Conservation (phyloP, 2,329 filamentous ascomycete genomes). For the Sporothrix curviconia region DNA sequence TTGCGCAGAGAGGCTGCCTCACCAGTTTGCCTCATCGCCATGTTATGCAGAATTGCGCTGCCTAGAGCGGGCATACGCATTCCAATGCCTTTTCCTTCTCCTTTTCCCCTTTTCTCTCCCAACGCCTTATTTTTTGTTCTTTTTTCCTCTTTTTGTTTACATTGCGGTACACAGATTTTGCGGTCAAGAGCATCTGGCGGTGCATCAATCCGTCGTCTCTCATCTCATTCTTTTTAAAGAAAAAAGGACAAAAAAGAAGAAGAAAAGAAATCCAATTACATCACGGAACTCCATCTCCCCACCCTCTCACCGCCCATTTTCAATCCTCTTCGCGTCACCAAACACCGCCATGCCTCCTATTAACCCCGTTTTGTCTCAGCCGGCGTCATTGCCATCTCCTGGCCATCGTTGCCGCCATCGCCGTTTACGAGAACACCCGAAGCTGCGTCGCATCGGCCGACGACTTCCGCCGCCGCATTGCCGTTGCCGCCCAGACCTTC, state of each 20-base stretch:
- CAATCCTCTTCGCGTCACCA: neutral
- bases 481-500: slow-evolving; percentile 52
- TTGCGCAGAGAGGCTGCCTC: slow-evolving; percentile 9
- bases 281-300: too few species aligned
- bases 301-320: neutral
- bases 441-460: slow-evolving; percentile 54
- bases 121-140: neutral
- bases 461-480: slow-evolving; percentile 55
- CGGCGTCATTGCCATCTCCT: slow-evolving; percentile 52
- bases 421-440: slow-evolving; percentile 60
- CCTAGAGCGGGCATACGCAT: slow-evolving; percentile 2
- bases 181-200: too few species aligned
- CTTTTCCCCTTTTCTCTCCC: neutral
- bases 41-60: slow-evolving; percentile 13
- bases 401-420: slow-evolving; percentile 51
- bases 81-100: neutral
- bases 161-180: too few species aligned
- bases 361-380: slow-evolving; percentile 52
- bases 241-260: neutral
- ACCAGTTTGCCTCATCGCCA: slow-evolving; percentile 13
- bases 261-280: neutral
- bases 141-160: neutral
- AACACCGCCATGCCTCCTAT: slow-evolving; percentile 42
- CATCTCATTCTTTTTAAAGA: neutral
- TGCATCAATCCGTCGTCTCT: neutral